A percentile compares a stretch with the other conserved stretches of the same genome.
phyloP scores from a whole-genome alignment of 2,329 filamentous ascomycete genomes.

The Pseudogymnoascus sp. region DNA sequence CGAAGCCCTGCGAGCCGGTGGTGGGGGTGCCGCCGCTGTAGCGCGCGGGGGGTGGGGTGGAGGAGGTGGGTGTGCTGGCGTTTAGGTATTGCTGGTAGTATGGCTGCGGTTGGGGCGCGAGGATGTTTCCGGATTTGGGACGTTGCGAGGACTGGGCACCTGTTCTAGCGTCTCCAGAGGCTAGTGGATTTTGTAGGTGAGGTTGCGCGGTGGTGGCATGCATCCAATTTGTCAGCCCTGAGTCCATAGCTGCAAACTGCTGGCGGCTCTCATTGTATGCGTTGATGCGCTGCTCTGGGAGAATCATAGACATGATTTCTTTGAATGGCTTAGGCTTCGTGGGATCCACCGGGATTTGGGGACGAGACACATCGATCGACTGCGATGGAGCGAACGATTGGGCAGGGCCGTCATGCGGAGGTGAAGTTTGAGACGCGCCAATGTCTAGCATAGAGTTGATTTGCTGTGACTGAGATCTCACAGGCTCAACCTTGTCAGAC shows the following conservation, averaged over 20 bases:
- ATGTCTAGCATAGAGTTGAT: neutral
- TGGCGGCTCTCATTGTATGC: slow-evolving; percentile 67
- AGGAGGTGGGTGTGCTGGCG: slow-evolving; percentile 33
- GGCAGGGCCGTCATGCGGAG: neutral
- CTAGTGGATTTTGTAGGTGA: slow-evolving; percentile 36
- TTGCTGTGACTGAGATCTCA: neutral
- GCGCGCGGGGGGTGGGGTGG: slow-evolving; percentile 16
- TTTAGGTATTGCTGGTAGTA: slow-evolving; percentile 52
- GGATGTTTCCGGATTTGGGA: slow-evolving; percentile 20
- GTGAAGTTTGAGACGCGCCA: neutral
- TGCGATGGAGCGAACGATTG: neutral
- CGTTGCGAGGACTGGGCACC: slow-evolving; percentile 6
- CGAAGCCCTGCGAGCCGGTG: neutral
- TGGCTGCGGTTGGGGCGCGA: slow-evolving; percentile 34
- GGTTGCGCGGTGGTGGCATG: slow-evolving; percentile 37
- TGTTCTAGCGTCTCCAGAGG: slow-evolving; percentile 27
- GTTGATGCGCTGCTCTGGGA: slow-evolving; percentile 60
- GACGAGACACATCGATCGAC: neutral
- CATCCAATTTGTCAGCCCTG: slow-evolving; percentile 62
- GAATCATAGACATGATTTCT: slow-evolving; percentile 67
- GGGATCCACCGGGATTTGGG: neutral
- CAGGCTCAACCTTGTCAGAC: neutral
- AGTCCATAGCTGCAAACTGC: slow-evolving; percentile 65
- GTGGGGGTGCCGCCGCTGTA: slow-evolving; percentile 16
- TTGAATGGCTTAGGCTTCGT: slow-evolving; percentile 44